phyloP scores from a whole-genome alignment of 768 basidiomycete genomes.

The Candolleomyces efflorescens region DNA sequence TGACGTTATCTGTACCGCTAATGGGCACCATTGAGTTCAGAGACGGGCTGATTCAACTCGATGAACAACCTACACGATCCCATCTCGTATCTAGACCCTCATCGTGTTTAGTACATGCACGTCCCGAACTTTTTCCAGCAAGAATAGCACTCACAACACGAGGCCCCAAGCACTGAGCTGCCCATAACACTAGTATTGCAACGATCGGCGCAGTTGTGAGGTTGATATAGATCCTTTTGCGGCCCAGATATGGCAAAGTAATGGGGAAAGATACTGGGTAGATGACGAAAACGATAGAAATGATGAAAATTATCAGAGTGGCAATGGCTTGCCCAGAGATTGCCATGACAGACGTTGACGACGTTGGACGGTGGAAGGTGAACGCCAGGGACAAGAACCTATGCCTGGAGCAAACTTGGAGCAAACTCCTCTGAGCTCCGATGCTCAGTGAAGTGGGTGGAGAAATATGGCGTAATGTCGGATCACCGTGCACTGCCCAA shows the following conservation, averaged over 20 bases:
- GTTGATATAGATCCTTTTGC: constrained; percentile 36
- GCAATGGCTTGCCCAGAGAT: constrained; percentile 40
- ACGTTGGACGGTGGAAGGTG: too few species aligned
- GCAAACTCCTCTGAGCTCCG: too few species aligned
- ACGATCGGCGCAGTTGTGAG: constrained; percentile 52
- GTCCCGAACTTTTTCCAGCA: not conserved
- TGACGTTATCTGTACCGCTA: constrained; percentile 53
- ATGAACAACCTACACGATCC: constrained; percentile 50
- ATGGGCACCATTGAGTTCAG: not conserved
- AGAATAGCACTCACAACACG: not conserved
- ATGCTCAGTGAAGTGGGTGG: too few species aligned
- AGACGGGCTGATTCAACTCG: not conserved
- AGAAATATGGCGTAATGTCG: not conserved
- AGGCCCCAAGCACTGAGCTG: constrained; percentile 48
- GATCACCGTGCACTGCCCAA: not conserved
- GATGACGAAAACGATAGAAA: constrained; percentile 52
- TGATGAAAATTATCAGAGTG: constrained; percentile 48
- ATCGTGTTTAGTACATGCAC: not conserved
- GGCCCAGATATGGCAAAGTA: constrained; percentile 26
- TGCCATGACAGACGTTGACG: constrained; percentile 18
- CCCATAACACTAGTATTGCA: constrained; percentile 52
- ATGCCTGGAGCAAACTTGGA: too few species aligned
- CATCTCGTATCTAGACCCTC: constrained; percentile 49
- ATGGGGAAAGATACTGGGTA: constrained; percentile 34
- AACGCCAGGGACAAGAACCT: too few species aligned